Base-by-base conservation (phyloP, 768 basidiomycete genomes). In the Hypholoma sublateritium region DNA sequence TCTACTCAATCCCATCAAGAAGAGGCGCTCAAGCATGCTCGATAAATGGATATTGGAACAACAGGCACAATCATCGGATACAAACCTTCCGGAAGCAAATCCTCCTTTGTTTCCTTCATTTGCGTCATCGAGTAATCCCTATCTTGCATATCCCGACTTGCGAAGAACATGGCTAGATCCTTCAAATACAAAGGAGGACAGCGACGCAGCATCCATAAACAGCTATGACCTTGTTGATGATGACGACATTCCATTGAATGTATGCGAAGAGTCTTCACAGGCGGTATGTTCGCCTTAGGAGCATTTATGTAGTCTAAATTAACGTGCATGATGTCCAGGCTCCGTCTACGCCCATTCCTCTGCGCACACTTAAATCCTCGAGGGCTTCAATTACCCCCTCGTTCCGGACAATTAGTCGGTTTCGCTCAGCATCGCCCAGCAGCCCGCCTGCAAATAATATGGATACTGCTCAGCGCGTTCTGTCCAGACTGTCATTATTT, bases 1-100 rank as follows among this genome's bases (percentile, higher is more conserved):
- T 13, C 39, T 41, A 25, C 58, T 70, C 42, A 66, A 61, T 32
- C 67, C 71, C 55, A 71, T 72, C 21, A 72, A 73, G 43, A 75
- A 72, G 39, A 66, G 72, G 59, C 77, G 76, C 42, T 80, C 80
- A n/a, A 81, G 79, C 63, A 69, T 81, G 69, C 73, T 83, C 53
- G 72, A 80, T 68, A 78, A 78, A 62, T 84, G 81, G 81, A 81
- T 83, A 47, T 68, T 74, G 51, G 80, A 82, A 50, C 81, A 82
- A 64, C 79, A 79, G 58, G 53, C 50, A 42, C 59, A 65, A 46
- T 35, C 59, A 32, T 42, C 60, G n/a, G n/a, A 36, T 28, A n/a
- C 55, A 25, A 51, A 43, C 39, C 25, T 44, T 4, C 46, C 59
- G 13, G 34, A 56, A n/a, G 53, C 60, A 43, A n/a, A 39, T 45